phyloP scores from a whole-genome alignment of 192 early-diverging fungal genomes.

The Chytriomyces sp. region DNA sequence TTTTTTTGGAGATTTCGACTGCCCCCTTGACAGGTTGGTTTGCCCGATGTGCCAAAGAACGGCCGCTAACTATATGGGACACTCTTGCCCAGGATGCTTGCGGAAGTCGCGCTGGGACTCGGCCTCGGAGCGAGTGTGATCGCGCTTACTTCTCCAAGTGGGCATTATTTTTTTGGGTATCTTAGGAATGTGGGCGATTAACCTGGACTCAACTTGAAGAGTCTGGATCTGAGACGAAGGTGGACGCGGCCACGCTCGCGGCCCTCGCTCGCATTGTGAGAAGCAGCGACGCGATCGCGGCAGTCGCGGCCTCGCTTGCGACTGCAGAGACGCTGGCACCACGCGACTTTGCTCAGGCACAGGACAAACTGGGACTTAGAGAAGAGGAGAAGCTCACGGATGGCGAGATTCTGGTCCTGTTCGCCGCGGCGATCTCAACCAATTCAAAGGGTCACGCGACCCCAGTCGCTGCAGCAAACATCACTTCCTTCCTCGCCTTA shows the following conservation, averaged over 20 bases:
- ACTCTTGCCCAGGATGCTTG: too few relatives aligned
- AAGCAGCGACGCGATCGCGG: neutral
- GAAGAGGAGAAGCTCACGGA: neutral
- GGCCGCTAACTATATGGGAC: too few relatives aligned
- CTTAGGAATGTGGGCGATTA: too few relatives aligned
- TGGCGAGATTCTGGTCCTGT: neutral
- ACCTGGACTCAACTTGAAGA: too few relatives aligned
- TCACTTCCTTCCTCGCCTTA: too few relatives aligned
- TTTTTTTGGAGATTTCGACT: too few relatives aligned
- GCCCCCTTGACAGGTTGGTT: too few relatives aligned
- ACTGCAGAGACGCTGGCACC: neutral
- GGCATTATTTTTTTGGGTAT: too few relatives aligned
- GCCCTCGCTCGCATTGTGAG: neutral
- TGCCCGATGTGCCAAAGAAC: too few relatives aligned
- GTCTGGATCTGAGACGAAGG: too few relatives aligned
- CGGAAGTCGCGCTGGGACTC: conserved; percentile 6
- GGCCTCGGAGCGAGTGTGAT: conserved; percentile 15
- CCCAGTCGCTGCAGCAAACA: too few relatives aligned
- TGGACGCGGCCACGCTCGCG: neutral
- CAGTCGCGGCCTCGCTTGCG: neutral
- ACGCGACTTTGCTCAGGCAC: neutral
- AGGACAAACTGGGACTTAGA: neutral
- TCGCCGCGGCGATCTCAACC: neutral
- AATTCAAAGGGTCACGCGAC: too few relatives aligned
- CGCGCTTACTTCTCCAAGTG: neutral